Conservation (phyloP, 352 stramenopile species). For the Blastocystis sp. region DNA sequence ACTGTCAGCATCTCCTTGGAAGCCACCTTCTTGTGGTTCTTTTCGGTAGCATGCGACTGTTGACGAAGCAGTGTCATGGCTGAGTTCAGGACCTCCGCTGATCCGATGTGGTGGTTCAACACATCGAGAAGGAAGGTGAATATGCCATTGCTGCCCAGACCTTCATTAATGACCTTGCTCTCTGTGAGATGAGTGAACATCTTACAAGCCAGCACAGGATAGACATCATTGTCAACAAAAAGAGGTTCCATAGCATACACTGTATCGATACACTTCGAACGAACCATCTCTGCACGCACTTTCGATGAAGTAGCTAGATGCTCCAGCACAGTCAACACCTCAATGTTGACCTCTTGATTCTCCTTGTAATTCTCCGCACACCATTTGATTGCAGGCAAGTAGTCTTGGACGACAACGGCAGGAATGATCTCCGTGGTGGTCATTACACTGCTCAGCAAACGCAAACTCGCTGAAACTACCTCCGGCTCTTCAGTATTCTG, state of each 20-base stretch:
- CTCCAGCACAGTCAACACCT: conserved; percentile 49
- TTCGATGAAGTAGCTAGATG: not conserved
- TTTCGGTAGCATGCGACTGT: conserved; percentile 14
- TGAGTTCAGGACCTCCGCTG: not conserved
- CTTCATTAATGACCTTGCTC: conserved; percentile 27
- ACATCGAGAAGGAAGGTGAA: conserved; percentile 51
- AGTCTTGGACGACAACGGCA: conserved; percentile 10
- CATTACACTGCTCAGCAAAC: conserved; percentile 56
- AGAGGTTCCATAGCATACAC: conserved; percentile 37
- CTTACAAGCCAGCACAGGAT: conserved; percentile 36
- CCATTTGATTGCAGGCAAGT: conserved; percentile 41
- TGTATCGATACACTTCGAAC: conserved; percentile 49
- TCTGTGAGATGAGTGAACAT: conserved; percentile 30
- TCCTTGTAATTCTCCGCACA: conserved; percentile 57
- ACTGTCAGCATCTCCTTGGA: not conserved
- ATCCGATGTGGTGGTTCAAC: conserved; percentile 42
- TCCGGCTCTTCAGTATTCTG: conserved; percentile 36
- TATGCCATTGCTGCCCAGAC: not conserved
- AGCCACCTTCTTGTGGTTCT: conserved; percentile 66
- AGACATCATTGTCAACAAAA: not conserved
- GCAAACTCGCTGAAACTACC: conserved; percentile 15
- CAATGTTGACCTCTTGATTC: conserved; percentile 26
- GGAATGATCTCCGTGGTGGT: conserved; percentile 30
- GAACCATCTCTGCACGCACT: conserved; percentile 59
- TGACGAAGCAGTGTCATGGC: not conserved